Percentiles rank a stretch among this genome's conserved stretches.
These are phyloP conservation scores for Saccharata proteae DNA, from an alignment of 2,329 filamentous ascomycete genomes.

Conservation along the genomic window DNA sequence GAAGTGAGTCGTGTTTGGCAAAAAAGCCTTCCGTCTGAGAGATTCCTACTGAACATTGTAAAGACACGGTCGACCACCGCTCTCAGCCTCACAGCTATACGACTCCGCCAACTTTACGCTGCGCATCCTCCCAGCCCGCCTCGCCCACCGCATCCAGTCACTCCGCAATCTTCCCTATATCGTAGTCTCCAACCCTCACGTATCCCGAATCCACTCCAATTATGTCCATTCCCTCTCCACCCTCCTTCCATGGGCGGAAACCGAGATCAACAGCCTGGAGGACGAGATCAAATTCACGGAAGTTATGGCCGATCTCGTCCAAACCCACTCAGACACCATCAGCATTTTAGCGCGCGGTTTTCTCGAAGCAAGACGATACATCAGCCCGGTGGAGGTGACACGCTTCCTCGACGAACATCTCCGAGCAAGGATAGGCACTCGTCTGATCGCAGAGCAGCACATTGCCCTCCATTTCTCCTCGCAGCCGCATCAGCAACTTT, in stretches of 20 bases:
- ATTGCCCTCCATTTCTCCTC: conserved; percentile 73
- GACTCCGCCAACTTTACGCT: conserved; percentile 93
- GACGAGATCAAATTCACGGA: conserved; percentile 88
- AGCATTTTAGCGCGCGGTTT: conserved; percentile 85
- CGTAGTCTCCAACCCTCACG: conserved; percentile 93
- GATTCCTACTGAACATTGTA: too few relatives aligned
- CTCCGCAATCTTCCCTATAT: conserved; percentile 92
- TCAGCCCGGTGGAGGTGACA: conserved; percentile 71
- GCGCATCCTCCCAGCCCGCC: conserved; percentile 76
- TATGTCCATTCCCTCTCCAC: conserved; percentile 90
- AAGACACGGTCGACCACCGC: conserved; percentile 68
- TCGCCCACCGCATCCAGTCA: conserved; percentile 88
- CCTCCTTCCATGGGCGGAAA: conserved; percentile 69
- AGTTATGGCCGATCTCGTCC: conserved; percentile 86
- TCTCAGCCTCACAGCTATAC: conserved; percentile 68
- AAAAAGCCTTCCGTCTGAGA: background rate
- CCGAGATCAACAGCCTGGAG: conserved; percentile 61
- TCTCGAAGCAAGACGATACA: conserved; percentile 84
- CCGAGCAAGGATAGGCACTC: conserved; percentile 83
- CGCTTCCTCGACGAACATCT: conserved; percentile 88
- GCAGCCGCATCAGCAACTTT: conserved; percentile 54
- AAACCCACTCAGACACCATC: conserved; percentile 90
- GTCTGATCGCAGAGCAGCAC: conserved; percentile 91
- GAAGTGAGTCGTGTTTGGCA: conserved; percentile 55
- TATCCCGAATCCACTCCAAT: conserved; percentile 89